These are phyloP conservation scores for Raphanus sativus DNA, from an alignment of 345 rosid species.

Conservation along the genomic window DNA sequence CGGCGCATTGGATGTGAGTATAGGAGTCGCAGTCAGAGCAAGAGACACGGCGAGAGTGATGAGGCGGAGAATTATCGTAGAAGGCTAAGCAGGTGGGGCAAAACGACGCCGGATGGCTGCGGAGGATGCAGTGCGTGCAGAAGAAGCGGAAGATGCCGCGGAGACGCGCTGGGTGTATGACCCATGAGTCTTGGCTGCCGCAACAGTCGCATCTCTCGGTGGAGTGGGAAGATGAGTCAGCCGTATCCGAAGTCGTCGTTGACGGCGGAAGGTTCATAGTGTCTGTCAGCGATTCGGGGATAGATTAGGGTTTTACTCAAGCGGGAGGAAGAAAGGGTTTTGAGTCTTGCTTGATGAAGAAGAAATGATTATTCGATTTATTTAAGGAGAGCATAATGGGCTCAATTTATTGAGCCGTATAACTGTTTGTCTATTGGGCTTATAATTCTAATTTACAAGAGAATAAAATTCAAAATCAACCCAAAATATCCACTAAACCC, in stretches of 20 bases:
- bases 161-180: slow-evolving; percentile 60
- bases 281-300: neutral
- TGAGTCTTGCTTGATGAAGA: neutral
- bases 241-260: slow-evolving; percentile 16
- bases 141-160: slow-evolving; percentile 52
- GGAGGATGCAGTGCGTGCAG: slow-evolving; percentile 83
- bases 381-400: neutral
- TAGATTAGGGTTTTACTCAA: slow-evolving; percentile 28
- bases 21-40: slow-evolving; percentile 58
- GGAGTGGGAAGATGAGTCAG: neutral
- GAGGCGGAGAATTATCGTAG: slow-evolving; percentile 54
- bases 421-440: neutral
- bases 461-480: neutral
- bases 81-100: slow-evolving; percentile 68
- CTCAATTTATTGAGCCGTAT: neutral
- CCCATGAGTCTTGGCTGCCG: slow-evolving; percentile 29
- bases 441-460: neutral
- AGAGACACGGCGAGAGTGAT: slow-evolving; percentile 50
- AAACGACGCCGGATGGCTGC: slow-evolving; percentile 56
- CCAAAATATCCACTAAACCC: neutral
- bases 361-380: neutral
- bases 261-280: slow-evolving; percentile 34
- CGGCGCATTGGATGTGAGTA: slow-evolving; percentile 67
- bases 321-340: neutral
- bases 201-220: slow-evolving; percentile 50